A percentile compares a stretch with the other conserved stretches of the same genome.
Evolutionary conservation across 768 basidiomycete species (phyloP).

Genomic region (Pleurotus eryngii): DNA sequence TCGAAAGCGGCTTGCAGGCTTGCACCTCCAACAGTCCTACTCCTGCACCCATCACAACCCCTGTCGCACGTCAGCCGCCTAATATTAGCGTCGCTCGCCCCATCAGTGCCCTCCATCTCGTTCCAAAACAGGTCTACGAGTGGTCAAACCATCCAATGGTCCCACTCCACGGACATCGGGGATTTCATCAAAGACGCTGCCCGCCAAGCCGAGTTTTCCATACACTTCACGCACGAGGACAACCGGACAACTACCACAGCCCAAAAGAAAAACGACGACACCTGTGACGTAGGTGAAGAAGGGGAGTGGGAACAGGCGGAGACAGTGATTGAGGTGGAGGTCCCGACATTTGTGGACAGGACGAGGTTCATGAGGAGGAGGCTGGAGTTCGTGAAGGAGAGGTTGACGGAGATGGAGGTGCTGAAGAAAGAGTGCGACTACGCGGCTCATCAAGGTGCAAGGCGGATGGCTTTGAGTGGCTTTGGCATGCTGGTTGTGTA

Average conservation of each 20-base stretch:
- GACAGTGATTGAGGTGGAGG: conserved; percentile 43
- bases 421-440: conserved; percentile 55
- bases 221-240: conserved; percentile 33
- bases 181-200: conserved; percentile 67
- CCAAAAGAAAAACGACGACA: too few species aligned
- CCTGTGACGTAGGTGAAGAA: conserved; percentile 12
- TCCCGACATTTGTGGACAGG: conserved; percentile 61
- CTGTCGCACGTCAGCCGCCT: conserved; percentile 60
- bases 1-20: not conserved
- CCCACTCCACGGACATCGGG: conserved; percentile 58
- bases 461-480: conserved; percentile 53
- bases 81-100: conserved; percentile 43
- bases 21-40: conserved; percentile 47
- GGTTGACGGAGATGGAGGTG: conserved; percentile 47
- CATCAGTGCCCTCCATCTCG: conserved; percentile 34
- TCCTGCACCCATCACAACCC: conserved; percentile 68
- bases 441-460: conserved; percentile 54
- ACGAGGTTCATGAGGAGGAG: conserved; percentile 54
- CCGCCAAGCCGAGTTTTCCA: conserved; percentile 48
- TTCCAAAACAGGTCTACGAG: conserved; percentile 38
- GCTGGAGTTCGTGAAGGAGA: conserved; percentile 37
- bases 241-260: too few species aligned
- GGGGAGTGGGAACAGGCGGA: conserved; percentile 11
- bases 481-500: conserved; percentile 59
- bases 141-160: conserved; percentile 49